phyloP scores from a whole-genome alignment of 83 land plant genomes.

The Picea engelmannii region DNA sequence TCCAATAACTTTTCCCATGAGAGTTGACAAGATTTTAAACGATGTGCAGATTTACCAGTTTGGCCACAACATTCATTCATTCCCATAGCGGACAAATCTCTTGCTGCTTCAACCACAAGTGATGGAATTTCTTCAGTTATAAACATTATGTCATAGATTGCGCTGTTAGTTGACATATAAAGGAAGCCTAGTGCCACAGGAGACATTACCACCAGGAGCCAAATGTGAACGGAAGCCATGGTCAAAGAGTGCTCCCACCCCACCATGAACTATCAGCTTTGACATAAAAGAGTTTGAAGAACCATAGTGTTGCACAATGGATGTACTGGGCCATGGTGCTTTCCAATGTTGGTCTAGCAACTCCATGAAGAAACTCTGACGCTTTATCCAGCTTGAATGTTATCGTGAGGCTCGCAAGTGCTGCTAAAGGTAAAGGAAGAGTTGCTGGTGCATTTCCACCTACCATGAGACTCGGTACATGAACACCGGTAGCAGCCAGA shows the following conservation, averaged over 20 bases:
- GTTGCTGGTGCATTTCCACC: conserved; percentile 51
- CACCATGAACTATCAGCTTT: conserved; percentile 39
- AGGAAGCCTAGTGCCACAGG: conserved; percentile 72
- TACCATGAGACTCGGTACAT: conserved; percentile 30
- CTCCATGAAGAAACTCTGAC: conserved; percentile 61
- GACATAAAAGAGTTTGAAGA: conserved; percentile 24
- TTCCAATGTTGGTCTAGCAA: conserved; percentile 76
- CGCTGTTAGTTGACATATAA: conserved; percentile 59
- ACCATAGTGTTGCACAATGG: conserved; percentile 71
- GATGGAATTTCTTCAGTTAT: conserved; percentile 53
- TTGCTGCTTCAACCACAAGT: conserved; percentile 54
- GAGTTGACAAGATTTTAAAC: conserved; percentile 32
- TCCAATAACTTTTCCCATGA: conserved; percentile 56
- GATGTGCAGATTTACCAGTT: conserved; percentile 11
- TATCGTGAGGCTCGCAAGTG: conserved; percentile 77
- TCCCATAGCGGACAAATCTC: conserved; percentile 29
- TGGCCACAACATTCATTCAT: conserved; percentile 10
- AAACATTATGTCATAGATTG: conserved; percentile 58
- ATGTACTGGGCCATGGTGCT: conserved; percentile 67
- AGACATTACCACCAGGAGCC: conserved; percentile 16
- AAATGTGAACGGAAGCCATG: conserved; percentile 11
- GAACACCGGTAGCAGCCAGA: conserved; percentile 70
- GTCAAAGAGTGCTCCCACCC: conserved; percentile 70
- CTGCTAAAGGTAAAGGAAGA: conserved; percentile 85
- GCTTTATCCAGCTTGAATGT: conserved; percentile 73